Evolutionary conservation across 2,329 filamentous ascomycete species (phyloP).

Genomic region (Aotearoamyces nothofagi): DNA sequence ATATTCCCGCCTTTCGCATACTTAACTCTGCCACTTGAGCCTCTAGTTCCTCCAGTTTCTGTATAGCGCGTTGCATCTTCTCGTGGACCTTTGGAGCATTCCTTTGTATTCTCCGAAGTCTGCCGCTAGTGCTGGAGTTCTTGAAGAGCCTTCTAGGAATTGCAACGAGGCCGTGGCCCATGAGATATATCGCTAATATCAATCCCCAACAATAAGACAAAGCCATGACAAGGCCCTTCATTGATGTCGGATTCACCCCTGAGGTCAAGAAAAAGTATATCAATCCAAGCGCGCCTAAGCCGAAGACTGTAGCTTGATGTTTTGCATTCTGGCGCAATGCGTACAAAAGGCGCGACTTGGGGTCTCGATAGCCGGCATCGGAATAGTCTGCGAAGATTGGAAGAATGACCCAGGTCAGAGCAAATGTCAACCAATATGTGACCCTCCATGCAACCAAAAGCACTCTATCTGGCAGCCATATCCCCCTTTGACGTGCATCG

Average conservation of each 20-base stretch:
- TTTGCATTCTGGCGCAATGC: constrained; percentile 76
- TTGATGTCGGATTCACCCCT: constrained; percentile 52
- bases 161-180: constrained; percentile 92
- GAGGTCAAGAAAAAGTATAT: constrained; percentile 74
- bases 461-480: constrained; percentile 71
- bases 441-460: constrained; percentile 87
- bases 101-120: constrained; percentile 59
- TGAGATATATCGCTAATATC: constrained; percentile 83
- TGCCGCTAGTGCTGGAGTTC: constrained; percentile 60
- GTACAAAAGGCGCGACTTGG: constrained; percentile 66
- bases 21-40: constrained; percentile 65
- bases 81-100: constrained; percentile 75
- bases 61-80: constrained; percentile 69
- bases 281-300: constrained; percentile 53
- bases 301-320: constrained; percentile 72
- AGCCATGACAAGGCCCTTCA: constrained; percentile 84
- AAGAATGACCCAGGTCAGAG: constrained; percentile 86
- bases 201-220: constrained; percentile 90
- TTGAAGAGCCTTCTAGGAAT: constrained; percentile 72
- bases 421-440: constrained; percentile 93
- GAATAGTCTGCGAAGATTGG: constrained; percentile 89
- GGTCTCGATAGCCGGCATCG: constrained; percentile 84
- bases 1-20: constrained; percentile 65
- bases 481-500: constrained; percentile 56
- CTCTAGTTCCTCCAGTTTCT: constrained; percentile 68